Evolutionary conservation across 768 basidiomycete genomes (phyloP).

Genomic region (Boletus rubropictus): DNA sequence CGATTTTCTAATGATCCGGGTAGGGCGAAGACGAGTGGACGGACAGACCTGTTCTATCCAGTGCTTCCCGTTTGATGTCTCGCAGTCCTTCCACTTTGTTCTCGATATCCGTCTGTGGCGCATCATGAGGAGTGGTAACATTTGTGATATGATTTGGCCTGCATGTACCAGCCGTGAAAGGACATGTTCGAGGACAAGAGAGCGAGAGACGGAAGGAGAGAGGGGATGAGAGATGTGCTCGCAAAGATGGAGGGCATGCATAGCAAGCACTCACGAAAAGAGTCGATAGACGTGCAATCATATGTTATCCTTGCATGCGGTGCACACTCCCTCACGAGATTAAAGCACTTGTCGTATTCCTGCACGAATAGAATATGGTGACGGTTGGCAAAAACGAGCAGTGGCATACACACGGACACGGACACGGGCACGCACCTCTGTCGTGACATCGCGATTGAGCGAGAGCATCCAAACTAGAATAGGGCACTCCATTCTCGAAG

Average conservation of each 20-base stretch:
- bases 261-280: constrained; percentile 50
- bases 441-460: constrained; percentile 65
- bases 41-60: constrained; percentile 74
- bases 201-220: background rate
- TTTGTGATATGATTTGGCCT: constrained; percentile 69
- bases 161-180: background rate
- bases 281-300: constrained; percentile 53
- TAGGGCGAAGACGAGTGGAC: background rate
- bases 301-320: constrained; percentile 50
- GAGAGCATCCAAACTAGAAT: constrained; percentile 80
- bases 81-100: constrained; percentile 64
- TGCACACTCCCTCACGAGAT: constrained; percentile 55
- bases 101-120: constrained; percentile 74
- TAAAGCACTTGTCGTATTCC: constrained; percentile 70
- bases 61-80: constrained; percentile 60
- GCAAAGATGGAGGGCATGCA: background rate
- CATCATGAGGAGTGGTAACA: constrained; percentile 83
- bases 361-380: constrained; percentile 23
- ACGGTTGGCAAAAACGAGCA: background rate
- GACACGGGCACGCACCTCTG: constrained; percentile 38
- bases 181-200: background rate
- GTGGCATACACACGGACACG: background rate
- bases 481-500: constrained; percentile 45
- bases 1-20: background rate
- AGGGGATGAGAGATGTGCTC: background rate